phyloP scores from a whole-genome alignment of 108 stramenopile genomes.

The Cyclotella baltica region DNA sequence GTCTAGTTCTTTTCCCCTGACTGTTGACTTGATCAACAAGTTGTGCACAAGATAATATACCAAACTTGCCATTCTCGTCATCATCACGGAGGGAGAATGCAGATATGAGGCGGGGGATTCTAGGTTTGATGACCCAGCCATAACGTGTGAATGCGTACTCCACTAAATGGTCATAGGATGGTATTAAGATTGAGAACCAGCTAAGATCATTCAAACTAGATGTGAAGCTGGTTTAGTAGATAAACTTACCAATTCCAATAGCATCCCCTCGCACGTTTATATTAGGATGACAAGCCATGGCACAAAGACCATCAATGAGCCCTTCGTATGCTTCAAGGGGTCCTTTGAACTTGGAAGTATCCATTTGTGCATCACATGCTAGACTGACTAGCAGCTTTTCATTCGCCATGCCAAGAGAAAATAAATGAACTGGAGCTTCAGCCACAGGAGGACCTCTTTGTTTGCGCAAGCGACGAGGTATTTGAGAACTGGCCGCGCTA shows the following conservation, averaged over 20 bases:
- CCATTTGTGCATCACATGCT: constrained; percentile 12
- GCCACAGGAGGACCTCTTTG: constrained; percentile 31
- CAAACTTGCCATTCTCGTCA: constrained; percentile 65
- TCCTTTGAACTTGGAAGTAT: background rate
- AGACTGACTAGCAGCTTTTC: constrained; percentile 25
- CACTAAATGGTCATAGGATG: constrained; percentile 42
- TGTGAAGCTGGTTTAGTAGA: background rate
- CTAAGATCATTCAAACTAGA: background rate
- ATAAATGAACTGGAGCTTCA: constrained; percentile 28
- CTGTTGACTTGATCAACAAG: constrained; percentile 65
- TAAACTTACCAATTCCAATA: constrained; percentile 41
- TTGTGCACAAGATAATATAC: constrained; percentile 70
- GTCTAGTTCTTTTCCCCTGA: constrained; percentile 78
- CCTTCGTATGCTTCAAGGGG: constrained; percentile 77
- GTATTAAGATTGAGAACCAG: background rate
- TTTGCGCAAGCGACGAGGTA: constrained; percentile 72
- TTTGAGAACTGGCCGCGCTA: constrained; percentile 78
- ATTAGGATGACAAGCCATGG: constrained; percentile 86
- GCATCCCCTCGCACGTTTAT: constrained; percentile 83
- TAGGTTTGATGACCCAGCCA: constrained; percentile 73
- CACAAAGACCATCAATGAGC: constrained; percentile 81
- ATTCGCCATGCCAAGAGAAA: constrained; percentile 44
- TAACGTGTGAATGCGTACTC: constrained; percentile 84
- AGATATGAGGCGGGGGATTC: constrained; percentile 61
- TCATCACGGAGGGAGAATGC: constrained; percentile 75